Evolutionary conservation across 495 filamentous ascomycete species (phyloP).

Genomic region (Hyaloscypha hepaticicola): DNA sequence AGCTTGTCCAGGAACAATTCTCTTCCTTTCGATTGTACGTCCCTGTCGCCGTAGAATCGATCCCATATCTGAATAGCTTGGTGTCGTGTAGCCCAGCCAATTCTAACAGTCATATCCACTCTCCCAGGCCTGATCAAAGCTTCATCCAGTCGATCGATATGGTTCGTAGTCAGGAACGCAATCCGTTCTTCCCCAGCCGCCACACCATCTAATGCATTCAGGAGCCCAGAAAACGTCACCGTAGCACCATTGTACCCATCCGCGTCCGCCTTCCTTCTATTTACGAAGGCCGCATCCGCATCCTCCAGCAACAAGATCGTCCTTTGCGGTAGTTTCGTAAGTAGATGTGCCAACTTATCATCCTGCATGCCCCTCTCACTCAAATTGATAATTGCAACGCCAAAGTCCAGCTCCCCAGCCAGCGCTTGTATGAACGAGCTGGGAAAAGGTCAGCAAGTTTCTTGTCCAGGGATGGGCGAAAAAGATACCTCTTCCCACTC

Average conservation of each 20-base stretch:
- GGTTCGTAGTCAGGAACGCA: conserved; percentile 93
- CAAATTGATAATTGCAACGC: conserved; percentile 90
- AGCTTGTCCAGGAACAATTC: conserved; percentile 51
- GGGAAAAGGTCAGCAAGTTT: too few species aligned
- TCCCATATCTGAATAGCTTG: conserved; percentile 90
- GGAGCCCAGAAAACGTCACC: conserved; percentile 90
- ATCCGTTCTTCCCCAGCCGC: conserved; percentile 95
- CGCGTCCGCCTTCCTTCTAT: conserved; percentile 70
- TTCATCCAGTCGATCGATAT: conserved; percentile 82
- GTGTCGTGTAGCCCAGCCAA: conserved; percentile 82
- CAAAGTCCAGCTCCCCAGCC: conserved; percentile 88
- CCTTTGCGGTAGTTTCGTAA: conserved; percentile 82
- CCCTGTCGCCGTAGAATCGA: conserved; percentile 87
- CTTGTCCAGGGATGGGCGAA: too few species aligned
- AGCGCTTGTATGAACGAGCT: conserved; percentile 94
- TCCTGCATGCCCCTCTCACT: conserved; percentile 93
- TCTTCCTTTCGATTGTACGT: conserved; percentile 56
- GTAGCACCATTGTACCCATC: conserved; percentile 89
- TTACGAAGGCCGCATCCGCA: conserved; percentile 89
- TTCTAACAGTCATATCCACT: conserved; percentile 88
- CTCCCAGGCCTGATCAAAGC: conserved; percentile 88
- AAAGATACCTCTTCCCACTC: conserved; percentile 94
- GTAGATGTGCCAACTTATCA: conserved; percentile 81
- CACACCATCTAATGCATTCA: conserved; percentile 93
- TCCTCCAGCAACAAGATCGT: conserved; percentile 91